These are phyloP conservation scores for Beauveria scarabaeidicola DNA, from an alignment of 2,329 filamentous ascomycete species.

Conservation along the genomic window DNA sequence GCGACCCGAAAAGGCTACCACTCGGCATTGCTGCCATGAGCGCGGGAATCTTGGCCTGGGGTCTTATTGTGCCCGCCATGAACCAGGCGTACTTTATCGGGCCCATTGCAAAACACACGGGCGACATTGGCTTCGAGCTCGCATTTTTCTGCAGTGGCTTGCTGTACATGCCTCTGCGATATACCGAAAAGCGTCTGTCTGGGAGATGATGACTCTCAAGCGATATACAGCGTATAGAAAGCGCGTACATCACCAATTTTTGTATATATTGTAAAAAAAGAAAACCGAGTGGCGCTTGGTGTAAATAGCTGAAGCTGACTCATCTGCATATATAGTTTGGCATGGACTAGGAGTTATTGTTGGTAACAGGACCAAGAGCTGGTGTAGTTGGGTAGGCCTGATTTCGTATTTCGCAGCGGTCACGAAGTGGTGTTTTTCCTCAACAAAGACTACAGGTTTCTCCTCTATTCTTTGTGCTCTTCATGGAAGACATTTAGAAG, in stretches of 20 bases:
- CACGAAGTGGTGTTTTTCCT: no score
- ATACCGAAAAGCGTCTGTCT: slow-evolving; percentile 32
- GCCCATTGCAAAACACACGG: slow-evolving; percentile 49
- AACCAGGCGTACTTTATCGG: slow-evolving; percentile 53
- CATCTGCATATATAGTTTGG: neutral
- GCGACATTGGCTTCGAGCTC: slow-evolving; percentile 59
- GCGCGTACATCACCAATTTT: neutral
- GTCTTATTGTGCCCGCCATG: slow-evolving; percentile 51
- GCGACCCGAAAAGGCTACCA: slow-evolving; percentile 35
- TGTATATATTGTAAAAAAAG: neutral
- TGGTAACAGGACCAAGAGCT: no score
- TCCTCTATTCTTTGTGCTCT: no score
- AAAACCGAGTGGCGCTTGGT: no score
- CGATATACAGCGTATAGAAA: neutral
- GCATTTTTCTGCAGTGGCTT: slow-evolving; percentile 44
- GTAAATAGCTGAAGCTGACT: neutral
- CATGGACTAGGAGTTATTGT: neutral
- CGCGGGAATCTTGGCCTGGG: slow-evolving; percentile 38
- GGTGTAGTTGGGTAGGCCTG: no score
- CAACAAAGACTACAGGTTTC: no score
- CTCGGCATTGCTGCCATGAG: slow-evolving; percentile 38
- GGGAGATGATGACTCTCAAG: slow-evolving; percentile 15
- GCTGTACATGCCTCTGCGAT: slow-evolving; percentile 39
- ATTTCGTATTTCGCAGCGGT: no score
- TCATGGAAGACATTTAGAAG: no score